These are phyloP conservation scores for Miamiensis avidus DNA, from an alignment of 169 alveolate species.

Conservation along the genomic window DNA sequence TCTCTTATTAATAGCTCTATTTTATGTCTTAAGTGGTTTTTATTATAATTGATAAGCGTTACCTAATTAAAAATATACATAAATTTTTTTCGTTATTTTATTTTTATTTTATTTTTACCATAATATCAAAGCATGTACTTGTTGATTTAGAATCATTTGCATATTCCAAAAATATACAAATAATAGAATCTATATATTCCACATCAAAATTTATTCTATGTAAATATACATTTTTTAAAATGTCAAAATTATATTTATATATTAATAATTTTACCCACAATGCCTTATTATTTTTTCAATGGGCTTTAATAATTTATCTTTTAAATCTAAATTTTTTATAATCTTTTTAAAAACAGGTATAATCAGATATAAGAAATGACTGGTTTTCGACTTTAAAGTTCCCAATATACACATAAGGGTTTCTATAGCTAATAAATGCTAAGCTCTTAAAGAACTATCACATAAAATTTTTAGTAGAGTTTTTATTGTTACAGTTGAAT, in stretches of 20 bases:
- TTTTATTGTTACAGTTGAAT: slow-evolving; percentile 38
- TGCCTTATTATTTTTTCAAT: slow-evolving; percentile 25
- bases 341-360: slow-evolving; percentile 42
- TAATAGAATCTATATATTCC: slow-evolving; percentile 6
- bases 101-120: too few species aligned
- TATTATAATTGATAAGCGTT: slow-evolving; percentile 4
- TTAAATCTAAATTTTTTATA: slow-evolving; percentile 25
- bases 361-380: slow-evolving; percentile 26
- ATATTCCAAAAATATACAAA: slow-evolving; percentile 8
- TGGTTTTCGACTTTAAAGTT: slow-evolving; percentile 37
- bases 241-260: background rate
- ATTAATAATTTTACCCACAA: slow-evolving; percentile 5
- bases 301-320: slow-evolving; percentile 26
- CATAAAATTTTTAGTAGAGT: slow-evolving; percentile 33
- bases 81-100: too few species aligned
- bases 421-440: slow-evolving; percentile 45
- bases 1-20: slow-evolving; percentile 40
- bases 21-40: slow-evolving; percentile 39
- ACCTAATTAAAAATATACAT: too few species aligned
- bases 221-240: background rate
- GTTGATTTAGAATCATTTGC: background rate
- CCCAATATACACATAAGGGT: slow-evolving; percentile 46
- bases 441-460: slow-evolving; percentile 32
- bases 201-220: background rate
- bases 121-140: slow-evolving; percentile 11